These are phyloP conservation scores for Blattamonas nauphoetae DNA, from an alignment of 78 protist genomes.

Conservation along the genomic window DNA sequence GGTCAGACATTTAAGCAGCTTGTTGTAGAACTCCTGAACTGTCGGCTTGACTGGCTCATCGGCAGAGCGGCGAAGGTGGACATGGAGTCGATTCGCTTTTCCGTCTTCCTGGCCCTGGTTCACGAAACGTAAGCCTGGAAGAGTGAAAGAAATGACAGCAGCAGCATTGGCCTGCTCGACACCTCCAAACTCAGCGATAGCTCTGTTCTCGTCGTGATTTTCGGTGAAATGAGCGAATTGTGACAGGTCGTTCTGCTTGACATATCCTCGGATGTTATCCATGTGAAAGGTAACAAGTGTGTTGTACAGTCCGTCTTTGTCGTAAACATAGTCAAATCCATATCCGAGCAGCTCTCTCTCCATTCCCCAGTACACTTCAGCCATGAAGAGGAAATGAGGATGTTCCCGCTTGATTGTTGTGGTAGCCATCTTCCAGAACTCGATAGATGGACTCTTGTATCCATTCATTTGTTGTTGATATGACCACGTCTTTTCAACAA, in stretches of 20 bases:
- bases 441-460: conserved; percentile 49
- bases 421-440: conserved; percentile 72
- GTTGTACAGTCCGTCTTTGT: conserved; percentile 51
- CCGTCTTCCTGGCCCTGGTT: conserved; percentile 54
- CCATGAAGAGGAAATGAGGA: conserved; percentile 60
- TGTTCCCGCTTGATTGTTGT: conserved; percentile 36
- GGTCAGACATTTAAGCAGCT: conserved; percentile 27
- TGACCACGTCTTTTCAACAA: conserved; percentile 53
- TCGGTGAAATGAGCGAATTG: conserved; percentile 23
- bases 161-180: conserved; percentile 59
- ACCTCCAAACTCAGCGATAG: conserved; percentile 44
- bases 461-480: conserved; percentile 43
- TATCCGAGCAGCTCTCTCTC: conserved; percentile 38
- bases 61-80: conserved; percentile 53
- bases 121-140: conserved; percentile 60
- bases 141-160: conserved; percentile 51
- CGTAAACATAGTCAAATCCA: conserved; percentile 76
- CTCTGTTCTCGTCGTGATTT: conserved; percentile 72
- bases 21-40: conserved; percentile 39
- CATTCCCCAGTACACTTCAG: conserved; percentile 57
- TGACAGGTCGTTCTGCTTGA: neutral
- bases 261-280: conserved; percentile 1
- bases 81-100: conserved; percentile 48
- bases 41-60: conserved; percentile 40
- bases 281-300: neutral